Base-by-base conservation (phyloP, 495 filamentous ascomycete genomes). In the Penicillium dipodomyicola region DNA sequence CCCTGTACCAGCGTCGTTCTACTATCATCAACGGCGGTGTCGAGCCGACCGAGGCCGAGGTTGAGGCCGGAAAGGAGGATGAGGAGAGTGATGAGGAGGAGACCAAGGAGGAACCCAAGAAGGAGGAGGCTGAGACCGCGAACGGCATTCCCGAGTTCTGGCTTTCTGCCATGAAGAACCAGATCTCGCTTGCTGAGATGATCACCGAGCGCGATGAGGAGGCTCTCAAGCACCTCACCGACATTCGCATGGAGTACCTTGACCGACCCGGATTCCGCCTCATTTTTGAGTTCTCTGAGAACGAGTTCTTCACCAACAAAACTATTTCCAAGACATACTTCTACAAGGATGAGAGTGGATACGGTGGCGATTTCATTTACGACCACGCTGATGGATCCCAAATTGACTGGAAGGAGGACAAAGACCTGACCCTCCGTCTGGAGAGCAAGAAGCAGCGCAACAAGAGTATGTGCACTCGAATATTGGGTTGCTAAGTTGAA, bases 401-500 rank as follows among this genome's bases (percentile, higher is more conserved):
- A 82, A 96, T 99, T 68, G 87, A 96, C 65, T 99, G 94, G 94
- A 97, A 96, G 79, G 70, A 82, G 17, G 88, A 87, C 61, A 88
- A 96, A 71, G 94, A 99, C 67, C 81, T 97, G 59, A 99, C 94
- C 40, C 88, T 97, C 50, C 86, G 89, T 61, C 78, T 97, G 49
- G 94, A 99, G 81, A 94, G 90, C 80, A 97, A 97, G 82, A 99
- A 97, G 78, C 95, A 99, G 75, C 84, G 95, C 14, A 97, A 99
- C 75, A 99, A 97, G 82, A 99, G 94, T 98, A 82, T 76, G 89
- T 69, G 12, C 14, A 40, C 14, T 19, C 32, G 10, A 45, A 37
- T 27, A 23, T 51, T 14, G n/a, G 14, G 30, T 19, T 35, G 49
- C 10, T 10, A 17, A 15, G 27, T 50, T 23, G 23, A 37, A 17